These are phyloP conservation scores for Cryptococcus sp. DNA, from an alignment of 1,284 basidiomycete genomes.

Conservation along the genomic window DNA sequence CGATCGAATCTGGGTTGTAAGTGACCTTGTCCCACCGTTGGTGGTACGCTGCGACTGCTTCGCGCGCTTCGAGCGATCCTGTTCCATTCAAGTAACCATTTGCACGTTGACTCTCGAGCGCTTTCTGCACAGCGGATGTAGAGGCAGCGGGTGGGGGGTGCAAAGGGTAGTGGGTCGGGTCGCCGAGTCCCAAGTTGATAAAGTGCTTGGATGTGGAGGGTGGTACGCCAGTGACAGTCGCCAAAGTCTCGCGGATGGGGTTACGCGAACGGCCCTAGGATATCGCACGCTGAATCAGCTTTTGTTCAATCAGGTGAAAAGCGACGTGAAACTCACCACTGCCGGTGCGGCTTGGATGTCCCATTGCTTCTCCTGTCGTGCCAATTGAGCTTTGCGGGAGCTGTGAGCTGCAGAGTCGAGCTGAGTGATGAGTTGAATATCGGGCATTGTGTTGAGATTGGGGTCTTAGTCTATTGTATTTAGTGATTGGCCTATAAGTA, in stretches of 20 bases:
- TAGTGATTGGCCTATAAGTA: no score
- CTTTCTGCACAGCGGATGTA: constrained; percentile 36
- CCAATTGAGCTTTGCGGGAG: constrained; percentile 10
- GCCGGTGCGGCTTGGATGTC: constrained; percentile 35
- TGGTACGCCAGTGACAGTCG: constrained; percentile 29
- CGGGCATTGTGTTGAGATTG: constrained; percentile 23
- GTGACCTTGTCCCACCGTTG: constrained; percentile 40
- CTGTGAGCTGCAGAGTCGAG: constrained; percentile 4
- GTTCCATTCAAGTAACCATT: constrained; percentile 48
- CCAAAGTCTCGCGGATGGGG: constrained; percentile 41
- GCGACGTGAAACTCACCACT: constrained; percentile 27
- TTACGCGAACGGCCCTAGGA: constrained; percentile 35
- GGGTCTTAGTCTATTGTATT: no score
- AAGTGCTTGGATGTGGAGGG: constrained; percentile 36
- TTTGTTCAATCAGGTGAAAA: not conserved
- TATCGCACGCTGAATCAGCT: not conserved
- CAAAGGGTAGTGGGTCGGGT: constrained; percentile 48
- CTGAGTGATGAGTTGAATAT: constrained; percentile 26
- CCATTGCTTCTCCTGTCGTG: constrained; percentile 25
- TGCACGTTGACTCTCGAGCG: constrained; percentile 29
- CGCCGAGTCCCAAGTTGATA: constrained; percentile 53
- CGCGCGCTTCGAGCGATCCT: constrained; percentile 40
- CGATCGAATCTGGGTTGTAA: constrained; percentile 36
- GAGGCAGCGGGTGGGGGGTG: constrained; percentile 43
- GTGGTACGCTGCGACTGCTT: constrained; percentile 51